Conservation (phyloP, 2,329 filamentous ascomycete species). For the Cladosporium cucumerinum region DNA sequence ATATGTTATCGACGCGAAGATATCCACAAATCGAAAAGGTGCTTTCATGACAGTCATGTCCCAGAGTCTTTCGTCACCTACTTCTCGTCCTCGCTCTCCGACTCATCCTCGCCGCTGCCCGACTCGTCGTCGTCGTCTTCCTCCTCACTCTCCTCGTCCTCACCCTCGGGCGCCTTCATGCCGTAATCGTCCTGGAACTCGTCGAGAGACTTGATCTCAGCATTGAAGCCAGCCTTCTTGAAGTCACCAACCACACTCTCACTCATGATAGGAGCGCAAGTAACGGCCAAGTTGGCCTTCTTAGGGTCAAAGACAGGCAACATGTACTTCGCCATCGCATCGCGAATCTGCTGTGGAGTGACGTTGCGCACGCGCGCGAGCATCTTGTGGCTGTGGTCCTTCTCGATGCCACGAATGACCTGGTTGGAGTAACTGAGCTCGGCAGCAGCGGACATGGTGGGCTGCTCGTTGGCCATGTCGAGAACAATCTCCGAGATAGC, state of each 20-base stretch:
- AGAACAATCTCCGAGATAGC: constrained; percentile 88
- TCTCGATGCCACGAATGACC: constrained; percentile 71
- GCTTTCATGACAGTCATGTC: neutral
- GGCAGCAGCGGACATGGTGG: constrained; percentile 78
- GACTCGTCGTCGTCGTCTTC: constrained; percentile 52
- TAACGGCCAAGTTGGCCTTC: constrained; percentile 80
- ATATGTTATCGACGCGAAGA: neutral
- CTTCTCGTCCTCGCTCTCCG: constrained; percentile 9
- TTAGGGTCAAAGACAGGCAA: constrained; percentile 76
- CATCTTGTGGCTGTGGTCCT: constrained; percentile 74
- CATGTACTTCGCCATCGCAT: constrained; percentile 70
- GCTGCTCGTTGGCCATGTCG: constrained; percentile 80
- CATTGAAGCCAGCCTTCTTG: constrained; percentile 71
- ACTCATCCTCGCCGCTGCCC: constrained; percentile 34
- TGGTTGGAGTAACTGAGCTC: constrained; percentile 78
- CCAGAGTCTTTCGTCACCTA: neutral
- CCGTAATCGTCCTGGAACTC: constrained; percentile 91
- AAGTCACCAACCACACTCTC: constrained; percentile 78
- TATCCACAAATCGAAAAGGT: neutral
- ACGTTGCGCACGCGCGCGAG: constrained; percentile 75
- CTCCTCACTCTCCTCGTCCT: constrained; percentile 57
- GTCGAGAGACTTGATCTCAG: constrained; percentile 67
- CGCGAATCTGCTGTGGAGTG: constrained; percentile 70
- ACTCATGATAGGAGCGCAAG: constrained; percentile 79
- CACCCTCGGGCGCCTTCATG: constrained; percentile 62